phyloP scores from a whole-genome alignment of 768 basidiomycete genomes.

The Tylopilus subfusipes region DNA sequence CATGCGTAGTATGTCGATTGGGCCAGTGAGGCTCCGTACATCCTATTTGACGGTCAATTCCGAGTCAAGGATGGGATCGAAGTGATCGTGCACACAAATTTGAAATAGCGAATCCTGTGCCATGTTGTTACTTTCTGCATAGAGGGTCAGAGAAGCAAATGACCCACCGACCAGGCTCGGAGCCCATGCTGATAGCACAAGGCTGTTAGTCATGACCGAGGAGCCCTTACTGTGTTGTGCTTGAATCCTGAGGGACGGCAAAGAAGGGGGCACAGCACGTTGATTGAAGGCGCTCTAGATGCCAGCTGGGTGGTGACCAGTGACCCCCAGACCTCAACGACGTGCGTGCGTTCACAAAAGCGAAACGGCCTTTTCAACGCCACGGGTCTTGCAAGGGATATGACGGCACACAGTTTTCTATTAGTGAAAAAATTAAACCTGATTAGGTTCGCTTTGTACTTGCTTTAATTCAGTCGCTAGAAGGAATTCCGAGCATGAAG shows the following conservation, averaged over 20 bases:
- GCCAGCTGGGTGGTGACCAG: too few relatives aligned
- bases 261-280: too few relatives aligned
- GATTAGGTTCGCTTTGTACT: too few relatives aligned
- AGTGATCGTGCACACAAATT: constrained; percentile 1
- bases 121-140: not conserved
- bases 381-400: too few relatives aligned
- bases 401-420: too few relatives aligned
- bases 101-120: constrained; percentile 1
- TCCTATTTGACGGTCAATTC: not conserved
- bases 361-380: too few relatives aligned
- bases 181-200: constrained; percentile 6
- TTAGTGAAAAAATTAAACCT: too few relatives aligned
- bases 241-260: not conserved
- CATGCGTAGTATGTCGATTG: constrained; percentile 1
- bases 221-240: not conserved
- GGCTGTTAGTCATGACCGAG: constrained; percentile 2
- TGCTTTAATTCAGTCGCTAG: too few relatives aligned
- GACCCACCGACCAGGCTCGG: constrained; percentile 12
- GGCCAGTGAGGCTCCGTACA: constrained; percentile 10
- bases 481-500: too few relatives aligned
- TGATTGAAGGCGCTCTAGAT: too few relatives aligned
- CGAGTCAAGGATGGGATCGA: not conserved
- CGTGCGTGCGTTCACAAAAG: too few relatives aligned
- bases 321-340: too few relatives aligned
- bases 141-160: not conserved